These are phyloP conservation scores for Backusella luteola DNA, from an alignment of 192 early-diverging fungal species.

Conservation along the genomic window DNA sequence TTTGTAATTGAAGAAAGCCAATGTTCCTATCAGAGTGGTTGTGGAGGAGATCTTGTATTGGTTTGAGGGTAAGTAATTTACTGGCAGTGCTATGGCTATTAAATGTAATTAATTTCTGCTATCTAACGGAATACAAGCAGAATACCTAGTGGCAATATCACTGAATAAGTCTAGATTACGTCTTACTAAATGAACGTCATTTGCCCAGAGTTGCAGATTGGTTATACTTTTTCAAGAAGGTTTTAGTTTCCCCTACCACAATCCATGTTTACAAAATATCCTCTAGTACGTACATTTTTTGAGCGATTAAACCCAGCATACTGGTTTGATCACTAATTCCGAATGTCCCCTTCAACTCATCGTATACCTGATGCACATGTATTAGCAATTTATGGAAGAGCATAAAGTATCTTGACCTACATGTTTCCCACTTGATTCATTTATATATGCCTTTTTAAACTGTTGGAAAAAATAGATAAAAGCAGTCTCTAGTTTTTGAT, in stretches of 20 bases:
- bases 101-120: not conserved
- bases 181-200: conserved; percentile 51
- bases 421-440: conserved; percentile 53
- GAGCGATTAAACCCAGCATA: conserved; percentile 61
- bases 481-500: conserved; percentile 69
- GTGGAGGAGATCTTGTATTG: conserved; percentile 57
- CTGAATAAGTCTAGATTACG: conserved; percentile 70
- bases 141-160: conserved; percentile 67
- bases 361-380: conserved; percentile 50
- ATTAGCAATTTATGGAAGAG: not conserved
- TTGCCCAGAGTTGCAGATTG: conserved; percentile 62
- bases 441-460: conserved; percentile 80
- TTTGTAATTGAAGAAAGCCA: conserved; percentile 60
- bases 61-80: conserved; percentile 72
- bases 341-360: conserved; percentile 56
- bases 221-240: conserved; percentile 43
- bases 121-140: not conserved
- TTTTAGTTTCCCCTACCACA: not conserved
- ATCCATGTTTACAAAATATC: too few relatives aligned
- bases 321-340: conserved; percentile 59
- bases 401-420: conserved; percentile 1
- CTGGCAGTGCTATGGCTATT: conserved; percentile 67
- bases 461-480: conserved; percentile 70
- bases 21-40: conserved; percentile 72
- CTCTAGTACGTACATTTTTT: conserved; percentile 50